phyloP scores from a whole-genome alignment of 2,329 filamentous ascomycete genomes.

The Cadophora gregata region DNA sequence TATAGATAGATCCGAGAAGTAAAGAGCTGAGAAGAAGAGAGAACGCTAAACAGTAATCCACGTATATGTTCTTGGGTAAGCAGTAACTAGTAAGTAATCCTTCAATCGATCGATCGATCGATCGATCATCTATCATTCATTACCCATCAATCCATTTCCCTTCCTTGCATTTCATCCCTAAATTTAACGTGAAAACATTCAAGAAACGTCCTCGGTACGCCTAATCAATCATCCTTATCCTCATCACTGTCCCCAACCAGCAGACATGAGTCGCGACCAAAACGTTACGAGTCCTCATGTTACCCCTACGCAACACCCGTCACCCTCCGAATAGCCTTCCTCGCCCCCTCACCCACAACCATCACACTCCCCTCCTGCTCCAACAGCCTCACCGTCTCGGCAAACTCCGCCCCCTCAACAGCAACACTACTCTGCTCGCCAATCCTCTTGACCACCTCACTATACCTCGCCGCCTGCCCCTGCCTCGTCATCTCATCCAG shows the following conservation, averaged over 20 bases:
- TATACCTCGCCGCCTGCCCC: conserved; percentile 73
- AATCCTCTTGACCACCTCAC: conserved; percentile 77
- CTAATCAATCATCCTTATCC: background rate
- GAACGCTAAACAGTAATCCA: no score
- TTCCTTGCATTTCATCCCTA: background rate
- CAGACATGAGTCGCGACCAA: background rate
- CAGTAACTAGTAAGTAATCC: background rate
- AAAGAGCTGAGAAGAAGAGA: no score
- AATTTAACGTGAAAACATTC: background rate
- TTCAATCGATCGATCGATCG: no score
- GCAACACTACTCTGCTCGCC: conserved; percentile 72
- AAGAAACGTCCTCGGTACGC: background rate
- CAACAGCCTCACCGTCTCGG: conserved; percentile 77
- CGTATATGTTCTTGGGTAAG: background rate
- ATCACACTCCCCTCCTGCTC: conserved; percentile 86
- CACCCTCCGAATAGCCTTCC: conserved; percentile 81
- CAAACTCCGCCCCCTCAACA: conserved; percentile 81
- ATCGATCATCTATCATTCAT: background rate
- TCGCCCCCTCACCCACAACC: conserved; percentile 81
- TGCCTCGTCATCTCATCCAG: conserved; percentile 80
- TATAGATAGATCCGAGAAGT: no score
- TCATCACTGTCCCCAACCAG: background rate
- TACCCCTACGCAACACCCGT: conserved; percentile 53
- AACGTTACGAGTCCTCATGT: background rate
- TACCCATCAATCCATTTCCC: background rate